Base-by-base conservation (phyloP, 1,284 basidiomycete genomes). In the Apiotrichum sp. region DNA sequence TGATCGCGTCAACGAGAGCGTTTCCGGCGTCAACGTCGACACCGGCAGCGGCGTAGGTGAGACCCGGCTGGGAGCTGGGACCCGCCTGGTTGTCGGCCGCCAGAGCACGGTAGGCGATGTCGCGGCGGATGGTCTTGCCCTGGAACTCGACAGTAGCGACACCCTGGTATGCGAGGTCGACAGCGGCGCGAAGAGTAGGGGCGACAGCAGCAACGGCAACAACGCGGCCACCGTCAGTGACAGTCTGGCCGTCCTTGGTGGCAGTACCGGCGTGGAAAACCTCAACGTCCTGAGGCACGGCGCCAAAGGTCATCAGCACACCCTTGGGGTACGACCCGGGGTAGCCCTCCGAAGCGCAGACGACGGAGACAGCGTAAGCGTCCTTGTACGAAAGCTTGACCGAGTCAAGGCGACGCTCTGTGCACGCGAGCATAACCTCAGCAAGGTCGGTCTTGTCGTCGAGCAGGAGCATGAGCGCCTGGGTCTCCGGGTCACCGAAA, bases 401-500 rank as follows among this genome's bases (percentile, higher is more conserved):
- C 36, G 89, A 87, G 73, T 98, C 95, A 10, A 99, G 81, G 57
- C 91, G 85, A 64, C 85, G 86, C 74, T 97, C 92, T 45, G 85
- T 88, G 69, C 89, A 95, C 1, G 95, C 93, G 53, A 92, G 79
- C 67, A 96, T 79, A 47, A 96, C 80, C 52, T 85, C 83, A 3
- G 88, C 89, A 29, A 97, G 78, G 76, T 97, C 95, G 16, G 87
- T 86, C 59, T 87, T 80, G 48, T 87, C 81, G 57, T 80, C 77
- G 16, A 97, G 80, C 3, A 98, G 81, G 50, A 96, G 81, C 80
- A 98, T 83, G 41, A 98, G 80, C 2, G 93, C 89, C 77, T 99
- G 90, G 5, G 95, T 98, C 78, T 99, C 95, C 33, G 95, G 95
- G 76, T 98, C 95, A 41, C 96, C 96, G 67, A 99, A 99, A 46